Percentiles rank a stretch among this genome's conserved stretches.
Conservation (phyloP, 1,284 basidiomycete genomes). For the Melampsora americana region DNA sequence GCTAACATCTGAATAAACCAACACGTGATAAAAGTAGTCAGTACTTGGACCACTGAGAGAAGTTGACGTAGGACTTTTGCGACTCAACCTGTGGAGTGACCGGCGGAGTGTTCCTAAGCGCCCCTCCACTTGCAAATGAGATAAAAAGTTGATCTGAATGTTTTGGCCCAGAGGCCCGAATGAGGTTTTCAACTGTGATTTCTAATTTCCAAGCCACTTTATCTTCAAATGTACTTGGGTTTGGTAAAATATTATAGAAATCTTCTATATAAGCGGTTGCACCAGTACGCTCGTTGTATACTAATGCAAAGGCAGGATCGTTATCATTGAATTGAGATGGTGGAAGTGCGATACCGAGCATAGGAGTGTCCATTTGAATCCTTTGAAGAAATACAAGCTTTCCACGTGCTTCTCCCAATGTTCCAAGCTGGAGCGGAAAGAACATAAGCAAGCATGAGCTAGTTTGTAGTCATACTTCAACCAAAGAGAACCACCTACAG, state of each 20-base stretch:
- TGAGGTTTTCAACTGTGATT: conserved; percentile 46
- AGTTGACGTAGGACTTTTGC: not conserved
- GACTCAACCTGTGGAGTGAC: conserved; percentile 23
- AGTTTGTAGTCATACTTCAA: not conserved
- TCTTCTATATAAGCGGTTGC: conserved; percentile 48
- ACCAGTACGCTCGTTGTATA: conserved; percentile 40
- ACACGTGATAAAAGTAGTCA: not conserved
- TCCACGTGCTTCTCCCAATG: conserved; percentile 46
- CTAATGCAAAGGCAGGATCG: conserved; percentile 46
- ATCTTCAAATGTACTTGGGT: conserved; percentile 42
- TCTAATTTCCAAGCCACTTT: conserved; percentile 47
- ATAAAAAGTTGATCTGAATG: conserved; percentile 47
- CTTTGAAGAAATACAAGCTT: conserved; percentile 49
- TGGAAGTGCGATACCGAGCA: conserved; percentile 46
- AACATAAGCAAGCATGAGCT: not conserved
- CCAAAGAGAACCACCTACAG: conserved; percentile 3
- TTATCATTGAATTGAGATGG: conserved; percentile 47
- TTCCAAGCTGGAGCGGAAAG: conserved; percentile 46
- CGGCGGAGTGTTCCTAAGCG: conserved; percentile 26
- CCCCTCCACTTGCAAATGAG: conserved; percentile 48
- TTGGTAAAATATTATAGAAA: conserved; percentile 47
- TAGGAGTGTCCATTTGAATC: conserved; percentile 45
- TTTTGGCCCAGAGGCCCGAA: conserved; percentile 26
- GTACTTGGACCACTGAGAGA: not conserved
- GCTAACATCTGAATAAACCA: conserved; percentile 36